Percentiles rank a stretch among this genome's conserved stretches.
phyloP scores from a whole-genome alignment of 345 rosid species.

The Eucalyptus sp. region DNA sequence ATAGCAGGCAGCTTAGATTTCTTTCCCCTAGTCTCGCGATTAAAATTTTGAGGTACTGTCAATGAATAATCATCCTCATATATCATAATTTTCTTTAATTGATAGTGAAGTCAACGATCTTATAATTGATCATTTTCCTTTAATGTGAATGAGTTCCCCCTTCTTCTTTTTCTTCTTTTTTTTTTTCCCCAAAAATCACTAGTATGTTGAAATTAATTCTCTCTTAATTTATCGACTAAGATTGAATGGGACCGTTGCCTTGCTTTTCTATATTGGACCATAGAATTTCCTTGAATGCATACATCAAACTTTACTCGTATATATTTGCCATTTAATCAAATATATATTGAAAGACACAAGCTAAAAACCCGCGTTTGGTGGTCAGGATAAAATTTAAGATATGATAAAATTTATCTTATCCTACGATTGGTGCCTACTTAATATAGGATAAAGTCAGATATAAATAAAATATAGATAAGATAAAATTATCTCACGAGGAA shows the following conservation, averaged over 20 bases:
- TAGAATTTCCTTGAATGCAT: neutral
- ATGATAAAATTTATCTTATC: too few species aligned
- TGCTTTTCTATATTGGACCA: neutral
- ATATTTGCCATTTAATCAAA: neutral
- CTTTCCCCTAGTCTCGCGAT: neutral
- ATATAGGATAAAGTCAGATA: too few species aligned
- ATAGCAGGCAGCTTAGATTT: neutral
- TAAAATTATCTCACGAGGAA: too few species aligned
- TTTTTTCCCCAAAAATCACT: too few species aligned
- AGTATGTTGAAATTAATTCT: accelerated
- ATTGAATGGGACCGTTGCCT: neutral
- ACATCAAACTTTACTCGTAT: neutral
- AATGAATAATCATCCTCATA: neutral
- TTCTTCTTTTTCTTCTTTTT: too few species aligned
- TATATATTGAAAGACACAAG: too few species aligned
- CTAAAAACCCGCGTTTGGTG: accelerated
- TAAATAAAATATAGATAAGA: accelerated
- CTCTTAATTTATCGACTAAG: neutral
- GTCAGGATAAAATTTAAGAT: accelerated
- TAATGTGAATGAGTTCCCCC: neutral
- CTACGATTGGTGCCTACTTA: accelerated
- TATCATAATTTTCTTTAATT: neutral
- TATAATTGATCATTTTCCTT: neutral
- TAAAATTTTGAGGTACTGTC: neutral
- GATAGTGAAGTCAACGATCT: neutral